These are phyloP conservation scores for Rubia yunnanensis DNA, from an alignment of 257 asterid species.

Conservation along the genomic window DNA sequence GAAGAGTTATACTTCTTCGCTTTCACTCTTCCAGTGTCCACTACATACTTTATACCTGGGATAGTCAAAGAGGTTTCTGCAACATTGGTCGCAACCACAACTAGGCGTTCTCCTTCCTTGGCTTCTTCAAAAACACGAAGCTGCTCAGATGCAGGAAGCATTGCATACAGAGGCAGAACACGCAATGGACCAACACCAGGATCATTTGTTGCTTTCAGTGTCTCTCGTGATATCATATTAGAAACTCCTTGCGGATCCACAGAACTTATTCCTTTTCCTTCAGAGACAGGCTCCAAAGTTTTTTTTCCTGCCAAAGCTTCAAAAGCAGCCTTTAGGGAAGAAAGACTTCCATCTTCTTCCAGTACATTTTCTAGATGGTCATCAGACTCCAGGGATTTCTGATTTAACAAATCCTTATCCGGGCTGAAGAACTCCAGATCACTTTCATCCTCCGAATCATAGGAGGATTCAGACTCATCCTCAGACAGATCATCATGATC, in stretches of 20 bases:
- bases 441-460: slow-evolving; percentile 69
- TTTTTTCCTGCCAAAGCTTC: slow-evolving; percentile 52
- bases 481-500: slow-evolving; percentile 41
- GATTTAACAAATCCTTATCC: slow-evolving; percentile 32
- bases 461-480: slow-evolving; percentile 47
- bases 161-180: slow-evolving; percentile 84
- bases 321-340: slow-evolving; percentile 69
- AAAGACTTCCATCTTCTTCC: slow-evolving; percentile 37
- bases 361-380: slow-evolving; percentile 29
- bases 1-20: slow-evolving; percentile 67
- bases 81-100: slow-evolving; percentile 91
- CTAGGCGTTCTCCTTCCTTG: slow-evolving; percentile 71
- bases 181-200: slow-evolving; percentile 38
- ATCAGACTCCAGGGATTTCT: slow-evolving; percentile 23
- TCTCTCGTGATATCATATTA: slow-evolving; percentile 16
- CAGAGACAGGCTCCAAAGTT: slow-evolving; percentile 15
- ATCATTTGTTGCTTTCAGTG: slow-evolving; percentile 19
- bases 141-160: slow-evolving; percentile 96
- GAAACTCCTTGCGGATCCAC: slow-evolving; percentile 24
- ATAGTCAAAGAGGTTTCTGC: slow-evolving; percentile 97
- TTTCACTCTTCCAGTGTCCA: slow-evolving; percentile 93
- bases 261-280: slow-evolving; percentile 19
- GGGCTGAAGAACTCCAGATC: slow-evolving; percentile 51
- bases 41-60: slow-evolving; percentile 88
- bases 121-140: slow-evolving; percentile 77